These are phyloP conservation scores for Aristolochia fimbriata DNA, from an alignment of 164 flowering plant genomes.

Conservation along the genomic window DNA sequence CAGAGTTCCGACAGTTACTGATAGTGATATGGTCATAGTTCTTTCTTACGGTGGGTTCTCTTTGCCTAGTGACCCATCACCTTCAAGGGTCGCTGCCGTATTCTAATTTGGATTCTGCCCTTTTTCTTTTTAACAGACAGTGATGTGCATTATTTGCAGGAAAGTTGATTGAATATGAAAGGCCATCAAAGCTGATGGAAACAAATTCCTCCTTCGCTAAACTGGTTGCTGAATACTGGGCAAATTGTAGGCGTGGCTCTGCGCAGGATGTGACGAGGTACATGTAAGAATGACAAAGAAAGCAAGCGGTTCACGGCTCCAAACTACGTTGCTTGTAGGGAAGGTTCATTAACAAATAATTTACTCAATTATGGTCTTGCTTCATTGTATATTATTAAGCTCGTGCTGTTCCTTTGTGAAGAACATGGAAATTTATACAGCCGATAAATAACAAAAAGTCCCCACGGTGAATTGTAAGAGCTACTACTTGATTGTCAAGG, in stretches of 20 bases:
- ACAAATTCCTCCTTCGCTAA: slow-evolving; percentile 53
- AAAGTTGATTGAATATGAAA: slow-evolving; percentile 58
- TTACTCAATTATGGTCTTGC: too few species aligned
- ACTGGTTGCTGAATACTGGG: slow-evolving; percentile 81
- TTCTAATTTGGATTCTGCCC: not conserved
- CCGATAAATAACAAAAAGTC: too few species aligned
- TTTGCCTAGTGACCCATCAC: not conserved
- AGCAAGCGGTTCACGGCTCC: too few species aligned
- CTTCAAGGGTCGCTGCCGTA: not conserved
- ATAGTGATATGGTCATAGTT: slow-evolving; percentile 86
- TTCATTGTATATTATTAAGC: too few species aligned
- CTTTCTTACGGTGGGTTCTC: slow-evolving; percentile 60
- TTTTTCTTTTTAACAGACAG: not conserved
- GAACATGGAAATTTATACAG: too few species aligned
- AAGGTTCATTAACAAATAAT: too few species aligned
- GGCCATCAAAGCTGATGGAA: slow-evolving; percentile 58
- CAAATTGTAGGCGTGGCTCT: slow-evolving; percentile 44
- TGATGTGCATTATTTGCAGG: slow-evolving; percentile 24
- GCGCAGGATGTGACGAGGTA: slow-evolving; percentile 10
- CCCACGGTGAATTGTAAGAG: too few species aligned
- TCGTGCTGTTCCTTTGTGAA: too few species aligned
- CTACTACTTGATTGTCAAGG: too few species aligned
- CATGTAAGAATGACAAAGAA: not conserved
- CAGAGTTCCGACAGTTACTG: slow-evolving; percentile 79
- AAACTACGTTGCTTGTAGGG: too few species aligned